A percentile compares a stretch with the other conserved stretches of the same genome.
Evolutionary conservation across 352 stramenopile genomes (phyloP).

Genomic region (Globisporangium middletonii): DNA sequence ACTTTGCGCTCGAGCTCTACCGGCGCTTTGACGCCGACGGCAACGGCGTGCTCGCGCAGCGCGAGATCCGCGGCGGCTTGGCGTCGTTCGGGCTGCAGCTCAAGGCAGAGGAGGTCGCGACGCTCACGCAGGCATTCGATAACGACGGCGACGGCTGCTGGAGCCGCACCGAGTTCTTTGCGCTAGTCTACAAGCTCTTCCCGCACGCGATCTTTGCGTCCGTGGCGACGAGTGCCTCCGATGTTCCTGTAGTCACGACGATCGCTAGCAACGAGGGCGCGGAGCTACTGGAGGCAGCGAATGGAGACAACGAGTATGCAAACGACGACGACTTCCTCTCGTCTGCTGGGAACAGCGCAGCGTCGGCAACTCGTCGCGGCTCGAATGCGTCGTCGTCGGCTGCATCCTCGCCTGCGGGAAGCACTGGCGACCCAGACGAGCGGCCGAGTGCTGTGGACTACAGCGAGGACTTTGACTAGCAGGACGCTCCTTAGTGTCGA

Average conservation of each 20-base stretch:
- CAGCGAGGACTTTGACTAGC: slow-evolving; percentile 57
- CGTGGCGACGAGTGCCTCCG: neutral
- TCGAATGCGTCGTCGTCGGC: slow-evolving; percentile 3
- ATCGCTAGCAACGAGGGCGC: neutral
- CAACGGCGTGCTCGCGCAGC: slow-evolving; percentile 51
- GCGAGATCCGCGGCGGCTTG: slow-evolving; percentile 50
- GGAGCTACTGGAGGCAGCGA: neutral
- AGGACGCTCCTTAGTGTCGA: neutral
- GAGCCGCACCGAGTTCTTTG: slow-evolving; percentile 39
- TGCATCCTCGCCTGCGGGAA: neutral
- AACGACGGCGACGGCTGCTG: slow-evolving; percentile 44
- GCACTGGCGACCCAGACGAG: neutral
- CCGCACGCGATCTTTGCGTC: slow-evolving; percentile 7
- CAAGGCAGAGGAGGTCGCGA: slow-evolving; percentile 28
- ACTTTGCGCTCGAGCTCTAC: slow-evolving; percentile 33
- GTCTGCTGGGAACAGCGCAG: slow-evolving; percentile 5
- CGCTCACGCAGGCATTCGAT: slow-evolving; percentile 54
- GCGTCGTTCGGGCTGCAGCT: slow-evolving; percentile 30
- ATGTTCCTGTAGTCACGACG: neutral
- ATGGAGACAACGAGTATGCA: slow-evolving; percentile 15
- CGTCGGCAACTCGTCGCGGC: neutral
- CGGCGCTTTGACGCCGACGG: slow-evolving; percentile 44
- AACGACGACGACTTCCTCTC: slow-evolving; percentile 12
- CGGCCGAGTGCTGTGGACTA: slow-evolving; percentile 22
- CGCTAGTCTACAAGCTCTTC: slow-evolving; percentile 35